A percentile compares a stretch with the other conserved stretches of the same genome.
phyloP scores from a whole-genome alignment of 192 early-diverging fungal species.

The Linnemannia hyalina region DNA sequence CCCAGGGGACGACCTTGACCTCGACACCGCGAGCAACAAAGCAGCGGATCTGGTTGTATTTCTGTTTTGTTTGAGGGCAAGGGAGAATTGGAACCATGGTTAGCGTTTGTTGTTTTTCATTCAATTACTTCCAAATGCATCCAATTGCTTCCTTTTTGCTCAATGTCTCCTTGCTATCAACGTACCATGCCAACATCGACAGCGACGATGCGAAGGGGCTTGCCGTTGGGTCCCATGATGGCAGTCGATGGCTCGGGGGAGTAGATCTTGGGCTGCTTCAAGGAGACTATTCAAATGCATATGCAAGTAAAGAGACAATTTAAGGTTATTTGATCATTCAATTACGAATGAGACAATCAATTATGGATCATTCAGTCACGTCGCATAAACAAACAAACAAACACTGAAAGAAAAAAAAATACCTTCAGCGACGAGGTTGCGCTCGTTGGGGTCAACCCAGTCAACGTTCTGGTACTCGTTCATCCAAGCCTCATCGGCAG shows the following conservation, averaged over 20 bases:
- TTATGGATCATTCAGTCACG: neutral
- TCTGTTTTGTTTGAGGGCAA: slow-evolving; percentile 51
- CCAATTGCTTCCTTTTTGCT: neutral
- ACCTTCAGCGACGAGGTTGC: slow-evolving; percentile 92
- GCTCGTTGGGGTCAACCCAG: slow-evolving; percentile 94
- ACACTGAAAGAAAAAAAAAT: neutral
- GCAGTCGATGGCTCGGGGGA: slow-evolving; percentile 71
- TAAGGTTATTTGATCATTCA: neutral
- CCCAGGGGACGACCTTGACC: slow-evolving; percentile 95
- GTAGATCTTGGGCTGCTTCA: slow-evolving; percentile 84
- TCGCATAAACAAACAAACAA: neutral
- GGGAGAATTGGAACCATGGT: neutral
- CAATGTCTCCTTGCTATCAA: neutral
- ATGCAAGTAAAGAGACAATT: neutral
- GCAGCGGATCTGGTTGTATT: slow-evolving; percentile 99
- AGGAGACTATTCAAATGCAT: slow-evolving; percentile 72
- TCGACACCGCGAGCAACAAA: slow-evolving; percentile 96
- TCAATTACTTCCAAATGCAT: neutral
- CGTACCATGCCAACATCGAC: slow-evolving; percentile 94
- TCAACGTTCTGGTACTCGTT: slow-evolving; percentile 82
- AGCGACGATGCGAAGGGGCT: slow-evolving; percentile 87
- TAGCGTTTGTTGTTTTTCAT: neutral
- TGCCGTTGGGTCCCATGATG: slow-evolving; percentile 68
- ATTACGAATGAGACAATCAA: neutral
- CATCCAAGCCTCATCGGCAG: slow-evolving; percentile 68